Percentiles rank a stretch among this genome's conserved stretches.
phyloP scores from a whole-genome alignment of 2,329 filamentous ascomycete species.

The Ophioceras dolichostomum region DNA sequence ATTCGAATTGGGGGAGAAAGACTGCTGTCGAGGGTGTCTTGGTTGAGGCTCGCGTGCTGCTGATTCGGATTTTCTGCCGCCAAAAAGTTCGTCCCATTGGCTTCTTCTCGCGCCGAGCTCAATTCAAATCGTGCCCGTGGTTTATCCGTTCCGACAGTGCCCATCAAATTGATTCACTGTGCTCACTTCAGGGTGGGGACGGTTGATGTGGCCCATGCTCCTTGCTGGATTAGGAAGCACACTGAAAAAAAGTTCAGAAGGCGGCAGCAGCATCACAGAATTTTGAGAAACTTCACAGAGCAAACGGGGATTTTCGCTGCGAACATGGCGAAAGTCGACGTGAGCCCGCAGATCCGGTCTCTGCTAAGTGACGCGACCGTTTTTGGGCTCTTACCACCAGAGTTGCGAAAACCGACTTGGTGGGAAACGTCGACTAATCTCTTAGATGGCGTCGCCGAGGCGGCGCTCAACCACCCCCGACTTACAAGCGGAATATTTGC shows the following conservation, averaged over 20 bases:
- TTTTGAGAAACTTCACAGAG: neutral
- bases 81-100: neutral
- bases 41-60: no score
- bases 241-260: neutral
- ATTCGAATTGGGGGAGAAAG: no score
- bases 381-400: constrained; percentile 51
- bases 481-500: constrained; percentile 63
- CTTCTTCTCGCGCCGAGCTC: neutral
- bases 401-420: constrained; percentile 56
- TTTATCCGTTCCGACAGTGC: neutral
- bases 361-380: constrained; percentile 40
- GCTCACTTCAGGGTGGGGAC: no score
- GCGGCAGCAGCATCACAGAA: neutral
- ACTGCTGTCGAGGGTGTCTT: no score
- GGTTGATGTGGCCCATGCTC: constrained; percentile 1
- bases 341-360: constrained; percentile 41
- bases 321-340: constrained; percentile 43
- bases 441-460: constrained; percentile 57
- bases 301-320: constrained; percentile 11
- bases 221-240: constrained; percentile 2
- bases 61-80: neutral
- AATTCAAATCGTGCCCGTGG: neutral
- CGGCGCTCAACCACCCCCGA: constrained; percentile 51
- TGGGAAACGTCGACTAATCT: constrained; percentile 44
- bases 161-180: no score